Evolutionary conservation across 257 asterid genomes (phyloP), one percentile per base, ranked within the genome.

Genomic region (Scutellaria barbata): DNA sequence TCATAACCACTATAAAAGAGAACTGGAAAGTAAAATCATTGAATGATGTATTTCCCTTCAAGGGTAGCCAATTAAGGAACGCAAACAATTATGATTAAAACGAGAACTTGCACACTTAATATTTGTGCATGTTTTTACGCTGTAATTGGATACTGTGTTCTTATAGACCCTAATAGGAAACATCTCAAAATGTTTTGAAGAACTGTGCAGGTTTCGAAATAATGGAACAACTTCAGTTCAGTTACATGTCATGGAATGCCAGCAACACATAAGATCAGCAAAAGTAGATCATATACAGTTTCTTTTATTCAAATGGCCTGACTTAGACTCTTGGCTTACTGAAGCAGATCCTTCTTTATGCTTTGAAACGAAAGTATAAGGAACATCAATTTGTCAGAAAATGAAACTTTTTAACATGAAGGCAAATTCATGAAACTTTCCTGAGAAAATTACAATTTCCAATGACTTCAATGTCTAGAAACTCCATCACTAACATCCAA

Each of bases 151-250:
- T 35, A 33, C 7, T 30, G 33, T 50, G 13, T 20, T 69, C 33
- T 16, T 18, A 10, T n/a, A 37, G 17, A 50, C 22, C 20, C 39
- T 55, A 35, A 52, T 5, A 12, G 55, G 59, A 16, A 68, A 42
- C 68, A 76, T 70, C 73, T 46, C 40, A 45, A 10, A 10, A 43
- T 69, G 73, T 42, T 33, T 45, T 65, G 43, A 53, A 61, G 66
- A 45, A 62, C 37, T 40, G 62, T 42, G 14, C 11, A 16, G 48
- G 11, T 61, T 22, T 33, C 51, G 43, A 69, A 33, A 30, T 42
- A 53, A 56, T n/a, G 40, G 59, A 56, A 50, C 58, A 43, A 30
- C 30, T 14, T 45, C 4, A 70, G 10, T 25, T 14, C n/a, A 69
- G 14, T 43, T 57, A 69, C 12, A 48, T 18, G 54, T 17, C 51